A percentile compares a stretch with the other conserved stretches of the same genome.
phyloP scores from a whole-genome alignment of 1,139 yeast species.

The Magnusiomyces sp. region DNA sequence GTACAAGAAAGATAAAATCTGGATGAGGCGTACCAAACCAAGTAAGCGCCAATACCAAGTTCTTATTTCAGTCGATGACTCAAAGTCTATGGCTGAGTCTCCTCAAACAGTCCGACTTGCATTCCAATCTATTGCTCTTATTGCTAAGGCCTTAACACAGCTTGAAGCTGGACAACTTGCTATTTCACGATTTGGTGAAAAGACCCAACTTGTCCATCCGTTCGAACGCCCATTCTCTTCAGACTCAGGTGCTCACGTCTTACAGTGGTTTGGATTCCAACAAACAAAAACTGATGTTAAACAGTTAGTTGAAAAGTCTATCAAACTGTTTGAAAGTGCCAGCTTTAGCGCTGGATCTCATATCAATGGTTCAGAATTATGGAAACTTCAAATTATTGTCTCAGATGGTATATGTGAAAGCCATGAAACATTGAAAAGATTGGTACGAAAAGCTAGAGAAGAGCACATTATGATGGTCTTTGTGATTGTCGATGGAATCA shows the following conservation, averaged over 20 bases:
- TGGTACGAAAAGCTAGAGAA: slow-evolving; percentile 88
- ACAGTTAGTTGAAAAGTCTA: slow-evolving; percentile 61
- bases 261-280: slow-evolving; percentile 87
- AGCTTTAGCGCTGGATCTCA: slow-evolving; percentile 21
- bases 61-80: slow-evolving; percentile 95
- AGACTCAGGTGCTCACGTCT: slow-evolving; percentile 74
- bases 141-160: slow-evolving; percentile 87
- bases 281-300: slow-evolving; percentile 82
- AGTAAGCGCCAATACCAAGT: slow-evolving; percentile 95
- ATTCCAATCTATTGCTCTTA: slow-evolving; percentile 88
- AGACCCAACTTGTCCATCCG: slow-evolving; percentile 77
- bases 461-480: slow-evolving; percentile 91
- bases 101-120: slow-evolving; percentile 75
- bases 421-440: slow-evolving; percentile 69
- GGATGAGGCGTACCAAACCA: slow-evolving; percentile 97
- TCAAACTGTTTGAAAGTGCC: slow-evolving; percentile 68
- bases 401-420: slow-evolving; percentile 97
- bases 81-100: slow-evolving; percentile 95
- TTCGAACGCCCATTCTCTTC: slow-evolving; percentile 77
- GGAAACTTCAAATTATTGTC: slow-evolving; percentile 89
- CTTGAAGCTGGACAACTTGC: slow-evolving; percentile 91
- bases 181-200: slow-evolving; percentile 84
- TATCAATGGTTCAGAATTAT: slow-evolving; percentile 45
- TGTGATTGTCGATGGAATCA: slow-evolving; percentile 86
- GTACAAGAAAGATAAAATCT: slow-evolving; percentile 94